Base-by-base conservation (phyloP, 257 asterid species). In the Solanum lycopersicoides region DNA sequence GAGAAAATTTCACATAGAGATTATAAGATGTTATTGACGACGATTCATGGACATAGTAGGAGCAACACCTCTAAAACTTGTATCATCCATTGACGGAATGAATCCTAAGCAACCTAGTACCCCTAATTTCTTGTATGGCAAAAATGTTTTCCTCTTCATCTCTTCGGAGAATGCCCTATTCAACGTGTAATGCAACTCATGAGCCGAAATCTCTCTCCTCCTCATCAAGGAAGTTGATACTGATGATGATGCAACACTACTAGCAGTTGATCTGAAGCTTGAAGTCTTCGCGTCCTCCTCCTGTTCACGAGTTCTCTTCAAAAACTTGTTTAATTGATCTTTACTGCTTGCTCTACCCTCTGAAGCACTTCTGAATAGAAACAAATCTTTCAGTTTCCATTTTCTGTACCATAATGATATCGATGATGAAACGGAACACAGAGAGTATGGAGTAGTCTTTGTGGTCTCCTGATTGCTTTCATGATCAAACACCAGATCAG, bases 301-400 rank as follows among this genome's bases (percentile, higher is more conserved):
- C 50, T 77, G 73, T 21, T 18, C 65, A 5, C 16, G 82, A 35
- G 39, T 74, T 28, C 16, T 56, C 83, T 90, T 95, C 89, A 63
- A 0, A 37, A 89, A 90, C 75, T 93, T 94, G 39, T 91, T 94
- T 10, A 92, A 47, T 88, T 93, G 88, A 21, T 93, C 92, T 37
- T 91, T 87, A 30, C 91, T 95, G 7, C 90, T 90, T 0, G 96
- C 92, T 28, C 98, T 89, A 11, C 98, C 94, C 39, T 97, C 99
- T 6, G 99, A 96, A 20, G 99, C 98, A 87, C 99, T 97, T 87
- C 99, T 86, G 94, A 97, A 97, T 11, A 97, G 88, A 10, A 96
- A 65, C 41, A 97, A 88, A 89, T 96, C 99, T 79, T 95, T 97
- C 84, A 97, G 93, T 86, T 92, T 95, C 98, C 99, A 97, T 82